These are phyloP conservation scores for Schoenoplectus triqueter DNA, from an alignment of 202 grass and related monocot genomes.

Conservation along the genomic window DNA sequence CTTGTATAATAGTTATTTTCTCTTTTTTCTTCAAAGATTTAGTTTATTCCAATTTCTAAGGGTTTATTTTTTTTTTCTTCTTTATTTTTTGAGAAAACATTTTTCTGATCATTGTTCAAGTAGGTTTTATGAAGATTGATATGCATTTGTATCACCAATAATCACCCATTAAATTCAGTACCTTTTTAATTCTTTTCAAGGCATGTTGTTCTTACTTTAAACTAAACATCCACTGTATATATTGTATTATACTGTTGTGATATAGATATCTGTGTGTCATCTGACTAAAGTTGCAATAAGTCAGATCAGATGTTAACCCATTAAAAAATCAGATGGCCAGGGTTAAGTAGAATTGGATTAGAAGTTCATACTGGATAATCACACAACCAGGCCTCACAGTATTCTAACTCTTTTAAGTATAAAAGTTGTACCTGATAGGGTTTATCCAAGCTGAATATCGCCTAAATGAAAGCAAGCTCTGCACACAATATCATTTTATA, in stretches of 20 bases:
- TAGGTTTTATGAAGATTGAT: background rate
- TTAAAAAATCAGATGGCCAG: background rate
- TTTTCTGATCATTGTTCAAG: background rate
- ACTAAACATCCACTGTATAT: background rate
- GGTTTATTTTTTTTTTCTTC: background rate
- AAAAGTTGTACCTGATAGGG: constrained; percentile 75
- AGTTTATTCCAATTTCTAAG: background rate
- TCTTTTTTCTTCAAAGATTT: background rate
- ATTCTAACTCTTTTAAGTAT: constrained; percentile 2
- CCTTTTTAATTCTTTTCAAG: background rate
- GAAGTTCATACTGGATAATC: constrained; percentile 3
- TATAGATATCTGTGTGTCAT: background rate
- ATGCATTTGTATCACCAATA: background rate
- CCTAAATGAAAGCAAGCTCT: constrained; percentile 91
- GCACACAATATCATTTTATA: constrained; percentile 37
- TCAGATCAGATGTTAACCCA: background rate
- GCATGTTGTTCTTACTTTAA: background rate
- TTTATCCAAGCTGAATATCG: constrained; percentile 96
- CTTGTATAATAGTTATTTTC: background rate
- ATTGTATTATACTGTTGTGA: background rate
- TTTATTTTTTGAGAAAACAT: background rate
- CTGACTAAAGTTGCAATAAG: background rate
- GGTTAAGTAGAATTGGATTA: background rate
- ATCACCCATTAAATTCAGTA: background rate
- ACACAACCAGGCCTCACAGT: constrained; percentile 6